Conservation (phyloP, 1,139 yeast species). For the Meyerozyma guilliermondii region DNA sequence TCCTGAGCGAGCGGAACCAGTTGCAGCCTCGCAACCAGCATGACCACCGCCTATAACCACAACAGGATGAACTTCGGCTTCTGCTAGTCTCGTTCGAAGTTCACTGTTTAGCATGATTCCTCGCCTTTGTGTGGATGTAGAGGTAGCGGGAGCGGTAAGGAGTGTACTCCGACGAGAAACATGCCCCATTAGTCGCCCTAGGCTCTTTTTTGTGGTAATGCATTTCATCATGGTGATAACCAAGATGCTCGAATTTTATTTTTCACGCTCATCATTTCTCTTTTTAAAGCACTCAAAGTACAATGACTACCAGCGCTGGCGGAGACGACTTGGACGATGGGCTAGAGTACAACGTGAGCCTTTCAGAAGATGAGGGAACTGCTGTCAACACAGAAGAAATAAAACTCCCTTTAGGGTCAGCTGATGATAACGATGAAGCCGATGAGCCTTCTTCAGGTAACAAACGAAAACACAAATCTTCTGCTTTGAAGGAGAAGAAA, state of each 20-base stretch:
- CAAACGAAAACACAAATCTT: constrained; percentile 27
- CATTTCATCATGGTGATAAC: neutral
- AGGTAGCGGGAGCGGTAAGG: neutral
- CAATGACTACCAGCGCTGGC: constrained; percentile 8
- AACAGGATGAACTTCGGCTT: constrained; percentile 44
- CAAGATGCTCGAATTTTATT: neutral
- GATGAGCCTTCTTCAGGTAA: constrained; percentile 13
- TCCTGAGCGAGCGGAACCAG: constrained; percentile 88
- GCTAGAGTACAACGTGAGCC: constrained; percentile 48
- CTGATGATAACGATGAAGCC: constrained; percentile 17
- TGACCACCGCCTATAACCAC: constrained; percentile 97
- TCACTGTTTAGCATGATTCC: constrained; percentile 9
- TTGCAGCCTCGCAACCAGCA: constrained; percentile 97
- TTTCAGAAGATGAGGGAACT: constrained; percentile 11
- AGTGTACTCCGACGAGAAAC: neutral
- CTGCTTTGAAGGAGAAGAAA: constrained; percentile 47
- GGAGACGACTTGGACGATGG: constrained; percentile 70
- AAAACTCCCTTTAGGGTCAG: neutral
- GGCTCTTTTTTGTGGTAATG: neutral
- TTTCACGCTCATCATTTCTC: neutral
- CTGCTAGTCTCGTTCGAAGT: constrained; percentile 7
- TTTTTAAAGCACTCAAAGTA: neutral
- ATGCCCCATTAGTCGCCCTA: neutral
- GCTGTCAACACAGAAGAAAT: neutral
- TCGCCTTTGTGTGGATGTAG: constrained; percentile 1